Conservation (phyloP, 768 basidiomycete species). For the Suillus discolor region DNA sequence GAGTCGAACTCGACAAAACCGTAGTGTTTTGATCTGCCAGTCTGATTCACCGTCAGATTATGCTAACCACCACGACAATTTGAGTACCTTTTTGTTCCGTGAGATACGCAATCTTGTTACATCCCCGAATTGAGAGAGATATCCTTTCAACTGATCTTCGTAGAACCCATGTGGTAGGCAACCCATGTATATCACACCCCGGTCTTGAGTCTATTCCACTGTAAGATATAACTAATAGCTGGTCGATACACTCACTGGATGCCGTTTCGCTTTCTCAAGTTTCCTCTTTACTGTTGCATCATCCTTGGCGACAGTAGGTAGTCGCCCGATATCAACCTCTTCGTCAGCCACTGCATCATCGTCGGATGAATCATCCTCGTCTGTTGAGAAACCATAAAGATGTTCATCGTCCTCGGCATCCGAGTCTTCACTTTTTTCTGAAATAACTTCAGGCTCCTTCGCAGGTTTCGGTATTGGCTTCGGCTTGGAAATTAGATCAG, state of each 20-base stretch:
- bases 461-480: slow-evolving; percentile 6
- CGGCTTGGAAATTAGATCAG: slow-evolving; percentile 11
- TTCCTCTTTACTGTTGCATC: slow-evolving; percentile 75
- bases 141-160: slow-evolving; percentile 89
- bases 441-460: slow-evolving; percentile 2
- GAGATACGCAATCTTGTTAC: slow-evolving; percentile 88
- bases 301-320: slow-evolving; percentile 89
- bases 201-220: slow-evolving; percentile 47
- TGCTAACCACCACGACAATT: neutral
- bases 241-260: slow-evolving; percentile 54
- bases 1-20: slow-evolving; percentile 96
- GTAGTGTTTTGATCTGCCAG: slow-evolving; percentile 95
- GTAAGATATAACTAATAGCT: slow-evolving; percentile 2
- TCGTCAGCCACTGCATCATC: slow-evolving; percentile 66
- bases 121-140: slow-evolving; percentile 94
- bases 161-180: slow-evolving; percentile 97
- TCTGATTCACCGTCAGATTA: slow-evolving; percentile 49
- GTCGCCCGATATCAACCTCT: slow-evolving; percentile 66
- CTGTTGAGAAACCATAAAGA: slow-evolving; percentile 75
- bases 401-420: slow-evolving; percentile 42
- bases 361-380: slow-evolving; percentile 76
- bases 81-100: slow-evolving; percentile 83
- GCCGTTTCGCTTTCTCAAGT: slow-evolving; percentile 59
- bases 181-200: slow-evolving; percentile 86
- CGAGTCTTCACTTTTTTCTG: slow-evolving; percentile 8